A percentile compares a stretch with the other conserved stretches of the same genome.
These are phyloP conservation scores for Aspergillus latus DNA, from an alignment of 2,329 filamentous ascomycete genomes.

Conservation along the genomic window DNA sequence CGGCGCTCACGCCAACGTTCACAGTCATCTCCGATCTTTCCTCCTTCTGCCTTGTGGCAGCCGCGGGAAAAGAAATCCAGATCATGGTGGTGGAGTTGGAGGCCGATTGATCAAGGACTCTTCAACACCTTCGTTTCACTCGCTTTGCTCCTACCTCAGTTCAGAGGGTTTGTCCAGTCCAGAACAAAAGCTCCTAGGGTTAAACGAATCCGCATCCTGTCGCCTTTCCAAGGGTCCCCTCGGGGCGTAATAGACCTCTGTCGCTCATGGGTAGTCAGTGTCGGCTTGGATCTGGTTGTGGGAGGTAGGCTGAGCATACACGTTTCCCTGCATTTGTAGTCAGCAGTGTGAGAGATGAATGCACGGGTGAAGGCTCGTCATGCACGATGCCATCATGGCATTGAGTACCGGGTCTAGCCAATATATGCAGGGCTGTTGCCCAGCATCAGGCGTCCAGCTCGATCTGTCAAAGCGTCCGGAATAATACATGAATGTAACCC, in stretches of 20 bases:
- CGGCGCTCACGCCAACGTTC: conserved; percentile 1
- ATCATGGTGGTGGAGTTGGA: conserved; percentile 4
- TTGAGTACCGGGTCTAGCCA: not conserved
- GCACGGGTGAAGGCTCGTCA: not conserved
- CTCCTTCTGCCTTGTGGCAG: not conserved
- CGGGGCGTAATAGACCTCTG: not conserved
- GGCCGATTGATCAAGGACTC: conserved; percentile 6
- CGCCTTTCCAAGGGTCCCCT: not conserved
- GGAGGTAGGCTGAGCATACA: not conserved
- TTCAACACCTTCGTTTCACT: not conserved
- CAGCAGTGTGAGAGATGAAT: not conserved
- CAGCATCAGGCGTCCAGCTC: not conserved
- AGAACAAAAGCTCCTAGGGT: not conserved
- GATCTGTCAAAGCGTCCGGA: not conserved
- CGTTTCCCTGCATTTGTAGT: not conserved
- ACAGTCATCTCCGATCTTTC: conserved; percentile 6
- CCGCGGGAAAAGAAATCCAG: not conserved
- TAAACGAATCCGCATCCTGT: not conserved
- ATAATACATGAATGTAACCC: not conserved
- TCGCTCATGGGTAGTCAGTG: not conserved
- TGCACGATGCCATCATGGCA: not conserved
- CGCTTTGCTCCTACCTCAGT: not conserved
- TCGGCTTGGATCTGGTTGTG: not conserved
- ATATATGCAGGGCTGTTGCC: conserved; percentile 8
- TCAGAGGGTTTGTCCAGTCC: not conserved